phyloP scores from a whole-genome alignment of 345 rosid species.

The Gossypium sturtianum region DNA sequence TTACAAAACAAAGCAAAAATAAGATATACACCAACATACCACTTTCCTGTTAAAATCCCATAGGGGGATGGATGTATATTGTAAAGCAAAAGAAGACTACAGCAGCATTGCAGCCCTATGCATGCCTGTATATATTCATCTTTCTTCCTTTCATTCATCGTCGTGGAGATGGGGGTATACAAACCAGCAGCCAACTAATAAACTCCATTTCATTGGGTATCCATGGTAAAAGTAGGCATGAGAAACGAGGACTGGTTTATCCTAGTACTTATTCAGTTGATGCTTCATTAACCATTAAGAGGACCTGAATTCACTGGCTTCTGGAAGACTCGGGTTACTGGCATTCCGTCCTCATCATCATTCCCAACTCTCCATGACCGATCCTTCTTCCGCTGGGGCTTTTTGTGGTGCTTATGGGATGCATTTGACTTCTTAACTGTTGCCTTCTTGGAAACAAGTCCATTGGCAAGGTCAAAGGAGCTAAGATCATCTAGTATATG shows the following conservation, averaged over 20 bases:
- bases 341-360: constrained; percentile 68
- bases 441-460: constrained; percentile 42
- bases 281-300: constrained; percentile 28
- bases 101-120: constrained; percentile 5
- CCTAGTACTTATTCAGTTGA: neutral
- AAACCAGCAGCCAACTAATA: neutral
- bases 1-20: neutral
- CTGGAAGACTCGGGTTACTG: constrained; percentile 52
- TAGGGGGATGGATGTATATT: neutral
- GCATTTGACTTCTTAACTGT: constrained; percentile 41
- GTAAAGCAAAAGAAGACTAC: neutral
- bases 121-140: neutral
- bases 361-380: constrained; percentile 62
- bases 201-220: neutral
- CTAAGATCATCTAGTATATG: constrained; percentile 66
- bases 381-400: constrained; percentile 66
- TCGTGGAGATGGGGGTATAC: neutral
- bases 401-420: constrained; percentile 64
- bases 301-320: constrained; percentile 60
- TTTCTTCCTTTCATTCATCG: neutral
- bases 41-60: neutral
- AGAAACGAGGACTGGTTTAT: neutral
- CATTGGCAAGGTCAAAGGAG: constrained; percentile 71
- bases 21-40: neutral
- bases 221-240: neutral